Evolutionary conservation across 2,329 filamentous ascomycete genomes (phyloP).

Genomic region (Orbilia brochopaga): DNA sequence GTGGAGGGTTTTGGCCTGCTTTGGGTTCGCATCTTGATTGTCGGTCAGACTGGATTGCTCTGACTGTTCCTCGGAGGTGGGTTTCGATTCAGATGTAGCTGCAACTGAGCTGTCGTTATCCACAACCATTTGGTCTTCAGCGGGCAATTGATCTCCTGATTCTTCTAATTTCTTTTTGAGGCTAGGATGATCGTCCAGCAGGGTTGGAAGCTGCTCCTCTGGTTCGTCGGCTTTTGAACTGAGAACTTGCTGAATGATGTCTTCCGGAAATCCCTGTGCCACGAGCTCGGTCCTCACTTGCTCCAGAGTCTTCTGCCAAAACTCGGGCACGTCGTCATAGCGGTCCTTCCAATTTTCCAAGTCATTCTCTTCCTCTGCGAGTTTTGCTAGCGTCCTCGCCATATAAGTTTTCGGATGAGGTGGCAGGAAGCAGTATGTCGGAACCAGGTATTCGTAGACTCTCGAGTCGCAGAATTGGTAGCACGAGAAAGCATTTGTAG

Average conservation of each 20-base stretch:
- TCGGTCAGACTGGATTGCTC: conserved; percentile 13
- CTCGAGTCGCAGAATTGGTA: conserved; percentile 94
- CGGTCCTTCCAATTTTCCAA: conserved; percentile 71
- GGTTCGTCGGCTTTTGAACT: conserved; percentile 61
- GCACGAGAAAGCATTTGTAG: conserved; percentile 88
- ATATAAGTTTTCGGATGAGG: conserved; percentile 88
- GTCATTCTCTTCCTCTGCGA: conserved; percentile 74
- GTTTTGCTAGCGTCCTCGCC: conserved; percentile 79
- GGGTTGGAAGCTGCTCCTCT: conserved; percentile 68
- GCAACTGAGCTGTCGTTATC: conserved; percentile 20
- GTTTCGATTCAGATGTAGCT: conserved; percentile 3
- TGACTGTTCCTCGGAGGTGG: conserved; percentile 19
- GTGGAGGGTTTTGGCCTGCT: conserved; percentile 42
- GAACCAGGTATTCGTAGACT: conserved; percentile 97
- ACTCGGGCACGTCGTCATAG: conserved; percentile 77
- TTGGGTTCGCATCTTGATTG: conserved; percentile 10
- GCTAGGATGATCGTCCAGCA: conserved; percentile 68
- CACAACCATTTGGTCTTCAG: conserved; percentile 23
- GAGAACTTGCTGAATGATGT: conserved; percentile 62
- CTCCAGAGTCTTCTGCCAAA: conserved; percentile 83
- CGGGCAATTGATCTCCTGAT: conserved; percentile 50
- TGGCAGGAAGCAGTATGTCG: conserved; percentile 87
- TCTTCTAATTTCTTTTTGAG: conserved; percentile 60
- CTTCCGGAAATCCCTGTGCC: conserved; percentile 60
- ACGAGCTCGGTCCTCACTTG: conserved; percentile 67